Conservation (phyloP, 352 stramenopile genomes). For the Phytophthora crassamura region DNA sequence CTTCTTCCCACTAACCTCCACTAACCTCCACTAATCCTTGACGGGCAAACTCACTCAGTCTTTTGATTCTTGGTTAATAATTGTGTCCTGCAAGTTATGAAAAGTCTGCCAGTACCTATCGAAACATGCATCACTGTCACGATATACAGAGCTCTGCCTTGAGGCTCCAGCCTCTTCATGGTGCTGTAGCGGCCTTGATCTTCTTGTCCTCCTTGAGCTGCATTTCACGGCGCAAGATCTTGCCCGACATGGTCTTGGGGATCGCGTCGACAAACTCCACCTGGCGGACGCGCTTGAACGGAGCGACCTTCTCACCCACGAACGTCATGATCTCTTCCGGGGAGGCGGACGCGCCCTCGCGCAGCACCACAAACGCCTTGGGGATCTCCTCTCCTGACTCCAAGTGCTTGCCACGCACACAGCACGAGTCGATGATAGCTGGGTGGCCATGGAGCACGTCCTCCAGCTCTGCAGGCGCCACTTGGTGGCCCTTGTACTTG, state of each 20-base stretch:
- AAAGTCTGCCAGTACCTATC: too few species aligned
- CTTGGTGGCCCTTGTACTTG: constrained; percentile 94
- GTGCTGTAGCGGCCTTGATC: constrained; percentile 19
- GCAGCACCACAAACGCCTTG: constrained; percentile 90
- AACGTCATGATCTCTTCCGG: constrained; percentile 81
- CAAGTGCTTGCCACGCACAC: constrained; percentile 67
- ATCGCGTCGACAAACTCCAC: constrained; percentile 90
- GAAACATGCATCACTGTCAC: neutral
- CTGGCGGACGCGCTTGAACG: constrained; percentile 86
- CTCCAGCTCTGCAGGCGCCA: constrained; percentile 93
- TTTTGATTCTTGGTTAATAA: too few species aligned
- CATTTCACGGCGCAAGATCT: constrained; percentile 91
- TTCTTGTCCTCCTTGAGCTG: constrained; percentile 42
- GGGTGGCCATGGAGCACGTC: constrained; percentile 84
- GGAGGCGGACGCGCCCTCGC: constrained; percentile 40
- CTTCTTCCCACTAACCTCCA: too few species aligned
- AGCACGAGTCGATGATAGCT: constrained; percentile 75
- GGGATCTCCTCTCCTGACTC: constrained; percentile 86
- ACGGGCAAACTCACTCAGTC: too few species aligned
- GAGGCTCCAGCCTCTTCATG: constrained; percentile 3
- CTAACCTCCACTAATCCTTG: too few species aligned
- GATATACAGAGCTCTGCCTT: neutral
- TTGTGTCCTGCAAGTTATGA: too few species aligned
- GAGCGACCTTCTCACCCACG: constrained; percentile 79
- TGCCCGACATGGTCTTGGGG: constrained; percentile 90